A percentile compares a stretch with the other conserved stretches of the same genome.
Conservation (phyloP, 1,284 basidiomycete genomes). For the Sphagnurus paluster region DNA sequence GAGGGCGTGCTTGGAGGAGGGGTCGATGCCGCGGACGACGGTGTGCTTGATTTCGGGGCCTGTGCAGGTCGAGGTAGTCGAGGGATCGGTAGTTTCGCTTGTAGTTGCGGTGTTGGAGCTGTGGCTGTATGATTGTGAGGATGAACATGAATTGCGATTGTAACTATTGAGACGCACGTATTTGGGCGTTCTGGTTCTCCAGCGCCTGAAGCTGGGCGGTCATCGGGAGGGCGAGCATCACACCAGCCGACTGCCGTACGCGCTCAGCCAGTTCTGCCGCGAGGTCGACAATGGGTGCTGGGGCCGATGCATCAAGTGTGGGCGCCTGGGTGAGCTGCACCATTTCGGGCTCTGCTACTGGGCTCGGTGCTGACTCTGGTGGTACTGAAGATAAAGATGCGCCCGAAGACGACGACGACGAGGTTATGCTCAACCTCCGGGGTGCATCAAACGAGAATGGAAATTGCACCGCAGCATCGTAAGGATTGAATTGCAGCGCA, state of each 20-base stretch:
- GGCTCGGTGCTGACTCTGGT: constrained; percentile 35
- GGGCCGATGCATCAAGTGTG: constrained; percentile 3
- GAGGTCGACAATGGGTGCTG: constrained; percentile 34
- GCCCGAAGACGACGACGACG: constrained; percentile 52
- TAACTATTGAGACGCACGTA: constrained; percentile 14
- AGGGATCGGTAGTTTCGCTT: constrained; percentile 23
- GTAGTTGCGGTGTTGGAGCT: constrained; percentile 20
- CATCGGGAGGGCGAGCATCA: constrained; percentile 61
- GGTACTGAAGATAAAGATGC: constrained; percentile 49
- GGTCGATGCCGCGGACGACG: constrained; percentile 33
- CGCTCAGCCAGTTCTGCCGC: constrained; percentile 55
- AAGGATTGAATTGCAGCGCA: constrained; percentile 53
- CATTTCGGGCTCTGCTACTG: constrained; percentile 21
- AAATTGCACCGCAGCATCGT: constrained; percentile 31
- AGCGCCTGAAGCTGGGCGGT: constrained; percentile 28
- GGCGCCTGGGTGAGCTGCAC: constrained; percentile 7
- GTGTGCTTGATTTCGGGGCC: no score
- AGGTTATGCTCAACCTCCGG: constrained; percentile 39
- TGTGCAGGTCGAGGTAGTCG: no score
- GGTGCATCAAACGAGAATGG: constrained; percentile 46
- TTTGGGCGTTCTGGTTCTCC: constrained; percentile 23
- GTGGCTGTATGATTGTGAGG: constrained; percentile 10
- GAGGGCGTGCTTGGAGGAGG: constrained; percentile 32
- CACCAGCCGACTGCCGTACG: constrained; percentile 59
- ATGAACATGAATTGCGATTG: neutral